A percentile compares a stretch with the other conserved stretches of the same genome.
Conservation (phyloP, 352 stramenopile species). For the Pythium volutum region DNA sequence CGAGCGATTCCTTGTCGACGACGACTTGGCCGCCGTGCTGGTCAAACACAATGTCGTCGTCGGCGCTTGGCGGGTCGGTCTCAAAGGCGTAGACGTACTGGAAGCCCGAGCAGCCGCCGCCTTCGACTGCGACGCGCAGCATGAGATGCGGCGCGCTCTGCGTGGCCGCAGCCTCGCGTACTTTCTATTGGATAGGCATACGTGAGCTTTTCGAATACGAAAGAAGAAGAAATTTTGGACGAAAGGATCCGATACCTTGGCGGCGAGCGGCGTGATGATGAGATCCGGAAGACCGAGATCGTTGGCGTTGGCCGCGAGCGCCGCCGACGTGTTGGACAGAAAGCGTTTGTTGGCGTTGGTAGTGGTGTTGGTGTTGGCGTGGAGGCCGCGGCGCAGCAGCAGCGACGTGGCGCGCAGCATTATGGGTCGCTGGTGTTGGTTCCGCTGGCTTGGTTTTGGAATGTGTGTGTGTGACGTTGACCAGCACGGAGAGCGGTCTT, state of each 20-base stretch:
- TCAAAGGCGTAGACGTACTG: conserved; percentile 92
- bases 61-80: conserved; percentile 39
- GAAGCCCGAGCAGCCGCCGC: conserved; percentile 92
- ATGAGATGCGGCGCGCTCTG: conserved; percentile 57
- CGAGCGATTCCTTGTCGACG: conserved; percentile 92
- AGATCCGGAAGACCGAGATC: conserved; percentile 14
- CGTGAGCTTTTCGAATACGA: neutral
- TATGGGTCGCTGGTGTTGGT: neutral
- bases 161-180: conserved; percentile 48
- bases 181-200: conserved; percentile 34
- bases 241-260: conserved; percentile 3
- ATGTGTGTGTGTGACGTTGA: neutral
- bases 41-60: conserved; percentile 80
- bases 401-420: neutral
- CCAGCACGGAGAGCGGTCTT: neutral
- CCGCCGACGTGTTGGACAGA: conserved; percentile 12
- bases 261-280: conserved; percentile 15
- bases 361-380: neutral
- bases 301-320: neutral
- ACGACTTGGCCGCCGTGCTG: conserved; percentile 86
- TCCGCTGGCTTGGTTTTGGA: neutral
- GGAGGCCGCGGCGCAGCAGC: conserved; percentile 8
- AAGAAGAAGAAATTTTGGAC: neutral
- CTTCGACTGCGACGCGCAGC: conserved; percentile 89
- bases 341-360: too few relatives aligned